These are phyloP conservation scores for Neonectria sp. DNA, from an alignment of 2,329 filamentous ascomycete species.

Conservation along the genomic window DNA sequence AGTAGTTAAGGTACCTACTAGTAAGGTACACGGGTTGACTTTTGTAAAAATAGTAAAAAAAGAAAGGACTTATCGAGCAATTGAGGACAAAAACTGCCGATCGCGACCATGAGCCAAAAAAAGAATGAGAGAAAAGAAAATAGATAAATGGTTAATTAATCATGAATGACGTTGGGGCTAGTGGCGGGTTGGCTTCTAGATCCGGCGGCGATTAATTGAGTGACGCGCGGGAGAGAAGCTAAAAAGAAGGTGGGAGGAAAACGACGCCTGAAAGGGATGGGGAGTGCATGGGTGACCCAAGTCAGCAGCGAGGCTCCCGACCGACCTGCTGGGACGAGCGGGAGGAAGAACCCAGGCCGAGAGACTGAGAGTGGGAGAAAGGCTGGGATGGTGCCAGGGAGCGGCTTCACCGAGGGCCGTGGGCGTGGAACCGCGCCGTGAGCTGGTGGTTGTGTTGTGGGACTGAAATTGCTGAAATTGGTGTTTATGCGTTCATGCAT, in stretches of 20 bases:
- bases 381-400: conserved; percentile 33
- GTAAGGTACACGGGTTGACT: conserved; percentile 23
- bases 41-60: conserved; percentile 40
- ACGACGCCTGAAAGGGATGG: conserved; percentile 29
- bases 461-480: conserved; percentile 47
- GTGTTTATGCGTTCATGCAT: conserved; percentile 50
- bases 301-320: conserved; percentile 32
- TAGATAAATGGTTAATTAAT: neutral
- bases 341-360: conserved; percentile 3
- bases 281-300: conserved; percentile 40
- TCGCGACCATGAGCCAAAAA: conserved; percentile 8
- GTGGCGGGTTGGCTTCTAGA: conserved; percentile 34
- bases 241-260: conserved; percentile 34
- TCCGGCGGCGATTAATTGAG: conserved; percentile 29
- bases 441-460: conserved; percentile 37
- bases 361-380: neutral
- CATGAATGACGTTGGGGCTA: conserved; percentile 13
- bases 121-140: neutral
- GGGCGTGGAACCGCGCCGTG: conserved; percentile 50
- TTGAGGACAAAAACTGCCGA: conserved; percentile 20
- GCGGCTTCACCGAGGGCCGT: conserved; percentile 50
- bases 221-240: conserved; percentile 22
- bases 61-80: conserved; percentile 28
- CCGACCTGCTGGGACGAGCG: conserved; percentile 34
- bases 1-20: conserved; percentile 16